Conservation (phyloP, 1,139 yeast genomes). For the Blastobotrys buckinghamii region DNA sequence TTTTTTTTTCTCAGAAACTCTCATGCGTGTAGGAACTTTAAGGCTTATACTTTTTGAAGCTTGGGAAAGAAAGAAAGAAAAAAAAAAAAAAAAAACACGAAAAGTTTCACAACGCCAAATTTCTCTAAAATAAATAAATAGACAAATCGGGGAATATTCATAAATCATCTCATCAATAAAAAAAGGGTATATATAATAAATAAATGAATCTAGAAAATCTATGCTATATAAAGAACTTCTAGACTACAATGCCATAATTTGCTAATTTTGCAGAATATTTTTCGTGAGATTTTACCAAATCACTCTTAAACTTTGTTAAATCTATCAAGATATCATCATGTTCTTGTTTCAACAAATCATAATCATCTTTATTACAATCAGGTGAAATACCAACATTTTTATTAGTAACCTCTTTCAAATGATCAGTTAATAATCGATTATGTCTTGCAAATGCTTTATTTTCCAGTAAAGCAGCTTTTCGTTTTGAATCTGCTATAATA, state of each 20-base stretch:
- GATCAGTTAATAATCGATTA: slow-evolving; percentile 31
- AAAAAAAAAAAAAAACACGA: background rate
- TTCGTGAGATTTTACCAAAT: background rate
- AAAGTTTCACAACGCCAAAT: no score
- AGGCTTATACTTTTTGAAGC: background rate
- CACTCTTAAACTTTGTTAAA: slow-evolving; percentile 11
- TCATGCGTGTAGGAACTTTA: no score
- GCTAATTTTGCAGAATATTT: background rate
- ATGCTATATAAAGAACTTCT: no score
- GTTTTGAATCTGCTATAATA: slow-evolving; percentile 32
- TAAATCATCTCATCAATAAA: no score
- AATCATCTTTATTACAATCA: background rate
- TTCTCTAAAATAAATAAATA: no score
- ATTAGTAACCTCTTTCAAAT: slow-evolving; percentile 32
- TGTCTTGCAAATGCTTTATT: slow-evolving; percentile 29
- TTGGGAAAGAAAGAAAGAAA: background rate
- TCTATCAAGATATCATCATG: slow-evolving; percentile 18
- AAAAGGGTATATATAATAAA: no score
- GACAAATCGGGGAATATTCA: no score
- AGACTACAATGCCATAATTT: slow-evolving; percentile 6
- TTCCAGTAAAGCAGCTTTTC: slow-evolving; percentile 33
- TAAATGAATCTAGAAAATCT: no score
- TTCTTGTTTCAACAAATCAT: slow-evolving; percentile 18
- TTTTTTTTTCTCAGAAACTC: no score
- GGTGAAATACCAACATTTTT: slow-evolving; percentile 17